Base-by-base conservation (phyloP, 2,329 filamentous ascomycete genomes). In the Xylariaceae sp. region DNA sequence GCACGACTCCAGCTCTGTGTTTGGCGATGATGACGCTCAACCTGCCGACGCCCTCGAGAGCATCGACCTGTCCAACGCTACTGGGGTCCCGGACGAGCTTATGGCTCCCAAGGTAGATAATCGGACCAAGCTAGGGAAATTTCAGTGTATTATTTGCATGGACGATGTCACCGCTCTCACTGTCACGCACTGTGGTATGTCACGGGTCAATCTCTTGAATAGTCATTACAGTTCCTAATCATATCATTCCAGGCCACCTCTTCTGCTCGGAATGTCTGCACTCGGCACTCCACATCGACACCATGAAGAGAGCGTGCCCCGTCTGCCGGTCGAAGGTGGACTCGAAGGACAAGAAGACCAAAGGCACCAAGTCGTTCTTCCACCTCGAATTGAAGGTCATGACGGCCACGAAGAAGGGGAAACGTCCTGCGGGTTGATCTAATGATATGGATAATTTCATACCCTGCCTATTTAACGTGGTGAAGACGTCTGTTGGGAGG, bases 101-200 rank as follows among this genome's bases (percentile, higher is more conserved):
- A 61, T 64, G 44, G 64, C 67, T 45, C 67, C 67, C 9, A 65
- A 71, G 40, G 64, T 67, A 37, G 73, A 76, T 38, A 75, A 72
- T 9, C 68, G 62, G 38, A 59, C 69, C 54, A 79, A 76, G 57
- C 60, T 85, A 13, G 66, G 70, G 34, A 65, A 67, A 3, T 80
- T 83, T 36, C 77, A 83, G 60, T 85, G 81, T 47, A 78, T 80
- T 33, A 84, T 85, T 43, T 85, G 81, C 61, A 80, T 84, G 77
- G 81, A 84, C 45, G 69, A 78, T 46, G 73, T 69, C 19, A 73
- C 71, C 2, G 66, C 69, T 19, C 53, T 85, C 45, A 82, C 78
- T 1, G 74, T 83, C 34, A 85, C 81, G 3, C 77, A 83, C 59
- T 85, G 81, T 60, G 81, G 81, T 84, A 76, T 49, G 78, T 65